These are phyloP conservation scores for Carex arenaria DNA, from an alignment of 202 grass and related monocot species.

Conservation along the genomic window DNA sequence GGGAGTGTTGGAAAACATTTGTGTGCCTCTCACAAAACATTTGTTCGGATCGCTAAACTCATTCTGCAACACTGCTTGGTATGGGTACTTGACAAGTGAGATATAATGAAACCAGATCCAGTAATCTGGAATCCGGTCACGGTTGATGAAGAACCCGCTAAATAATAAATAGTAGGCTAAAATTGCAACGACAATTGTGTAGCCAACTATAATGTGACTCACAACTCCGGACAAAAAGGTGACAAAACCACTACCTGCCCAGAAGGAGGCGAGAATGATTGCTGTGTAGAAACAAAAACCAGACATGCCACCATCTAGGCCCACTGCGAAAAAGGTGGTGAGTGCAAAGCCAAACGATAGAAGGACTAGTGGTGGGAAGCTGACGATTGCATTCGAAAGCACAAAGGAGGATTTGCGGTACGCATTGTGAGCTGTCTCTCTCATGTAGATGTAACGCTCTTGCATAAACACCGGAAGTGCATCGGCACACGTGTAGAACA, in stretches of 20 bases:
- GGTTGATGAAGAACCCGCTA: slow-evolving; percentile 66
- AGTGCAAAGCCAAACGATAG: slow-evolving; percentile 48
- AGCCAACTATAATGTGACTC: slow-evolving; percentile 51
- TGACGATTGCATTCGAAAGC: slow-evolving; percentile 53
- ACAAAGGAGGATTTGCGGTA: slow-evolving; percentile 70
- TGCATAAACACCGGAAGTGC: slow-evolving; percentile 70
- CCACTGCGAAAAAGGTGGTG: slow-evolving; percentile 64
- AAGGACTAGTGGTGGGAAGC: slow-evolving; percentile 47
- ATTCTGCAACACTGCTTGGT: slow-evolving; percentile 74
- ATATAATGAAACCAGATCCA: slow-evolving; percentile 83
- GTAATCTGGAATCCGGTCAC: slow-evolving; percentile 45
- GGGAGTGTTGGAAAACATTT: slow-evolving; percentile 77
- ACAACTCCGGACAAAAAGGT: slow-evolving; percentile 74
- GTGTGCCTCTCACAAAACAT: slow-evolving; percentile 64
- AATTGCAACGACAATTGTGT: slow-evolving; percentile 36
- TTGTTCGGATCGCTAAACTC: slow-evolving; percentile 44
- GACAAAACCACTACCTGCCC: slow-evolving; percentile 62
- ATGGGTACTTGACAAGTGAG: slow-evolving; percentile 68
- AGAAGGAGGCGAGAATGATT: slow-evolving; percentile 58
- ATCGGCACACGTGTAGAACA: slow-evolving; percentile 72
- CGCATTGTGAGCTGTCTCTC: slow-evolving; percentile 68
- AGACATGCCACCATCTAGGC: slow-evolving; percentile 37
- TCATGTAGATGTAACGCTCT: slow-evolving; percentile 71
- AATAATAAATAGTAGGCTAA: slow-evolving; percentile 67
- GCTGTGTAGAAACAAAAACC: slow-evolving; percentile 59